Evolutionary conservation across 2,329 filamentous ascomycete genomes (phyloP).

Genomic region (Fusarium illudens): DNA sequence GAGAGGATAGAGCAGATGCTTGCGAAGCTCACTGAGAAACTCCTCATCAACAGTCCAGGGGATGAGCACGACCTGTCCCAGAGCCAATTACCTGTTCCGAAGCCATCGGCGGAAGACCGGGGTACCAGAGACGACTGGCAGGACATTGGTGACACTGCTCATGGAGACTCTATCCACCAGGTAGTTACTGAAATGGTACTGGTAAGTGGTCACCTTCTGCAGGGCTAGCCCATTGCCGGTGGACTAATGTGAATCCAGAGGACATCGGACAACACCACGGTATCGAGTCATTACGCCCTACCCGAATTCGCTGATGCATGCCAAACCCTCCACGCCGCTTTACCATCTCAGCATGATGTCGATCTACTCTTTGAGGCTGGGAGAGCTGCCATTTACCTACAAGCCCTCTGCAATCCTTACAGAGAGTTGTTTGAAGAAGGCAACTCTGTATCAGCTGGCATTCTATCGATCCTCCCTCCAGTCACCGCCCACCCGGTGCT

Average conservation of each 20-base stretch:
- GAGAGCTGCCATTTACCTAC: neutral
- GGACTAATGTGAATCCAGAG: neutral
- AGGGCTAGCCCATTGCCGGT: neutral
- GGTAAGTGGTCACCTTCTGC: neutral
- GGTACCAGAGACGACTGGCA: neutral
- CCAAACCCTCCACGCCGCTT: neutral
- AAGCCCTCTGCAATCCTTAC: neutral
- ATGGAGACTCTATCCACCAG: neutral
- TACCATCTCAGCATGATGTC: neutral
- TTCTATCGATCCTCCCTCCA: neutral
- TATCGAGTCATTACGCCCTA: neutral
- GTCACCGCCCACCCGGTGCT: neutral
- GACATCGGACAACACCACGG: neutral
- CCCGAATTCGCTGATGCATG: neutral
- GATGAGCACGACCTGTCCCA: neutral
- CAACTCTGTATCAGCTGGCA: neutral
- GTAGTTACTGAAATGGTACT: neutral
- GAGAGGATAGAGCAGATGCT: neutral
- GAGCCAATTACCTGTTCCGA: neutral
- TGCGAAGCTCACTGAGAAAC: neutral
- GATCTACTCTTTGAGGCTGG: neutral
- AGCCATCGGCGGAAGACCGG: neutral
- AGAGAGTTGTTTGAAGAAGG: neutral
- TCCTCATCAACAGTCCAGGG: neutral
- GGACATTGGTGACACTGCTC: neutral